These are phyloP conservation scores for Torulaspora pretoriensis DNA, from an alignment of 1,139 yeast species.

Conservation along the genomic window DNA sequence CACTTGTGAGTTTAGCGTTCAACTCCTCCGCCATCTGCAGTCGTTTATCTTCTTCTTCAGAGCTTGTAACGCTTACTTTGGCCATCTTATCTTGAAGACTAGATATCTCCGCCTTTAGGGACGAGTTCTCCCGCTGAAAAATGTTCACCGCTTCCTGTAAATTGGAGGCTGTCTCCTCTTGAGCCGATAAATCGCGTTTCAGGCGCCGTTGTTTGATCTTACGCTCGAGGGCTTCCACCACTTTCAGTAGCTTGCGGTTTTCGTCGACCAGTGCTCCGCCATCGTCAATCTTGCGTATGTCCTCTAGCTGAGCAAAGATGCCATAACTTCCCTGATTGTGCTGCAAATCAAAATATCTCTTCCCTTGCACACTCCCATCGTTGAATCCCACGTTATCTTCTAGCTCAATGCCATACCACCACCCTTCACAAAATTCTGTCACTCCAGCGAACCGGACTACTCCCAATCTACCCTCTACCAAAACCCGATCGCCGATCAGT, in stretches of 20 bases:
- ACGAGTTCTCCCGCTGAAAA: not conserved
- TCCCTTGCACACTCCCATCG: conserved; percentile 69
- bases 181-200: conserved; percentile 32
- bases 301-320: conserved; percentile 47
- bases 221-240: conserved; percentile 47
- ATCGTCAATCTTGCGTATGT: conserved; percentile 3
- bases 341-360: conserved; percentile 53
- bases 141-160: conserved; percentile 1
- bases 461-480: conserved; percentile 45
- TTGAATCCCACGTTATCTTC: conserved; percentile 66
- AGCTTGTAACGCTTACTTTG: not conserved
- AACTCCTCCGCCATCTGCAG: not conserved
- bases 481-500: conserved; percentile 42
- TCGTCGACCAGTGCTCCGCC: conserved; percentile 17
- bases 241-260: conserved; percentile 35
- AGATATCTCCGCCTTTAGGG: not conserved
- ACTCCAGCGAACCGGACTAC: conserved; percentile 47
- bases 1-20: conserved; percentile 21
- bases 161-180: conserved; percentile 28
- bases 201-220: conserved; percentile 30
- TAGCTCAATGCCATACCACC: conserved; percentile 79
- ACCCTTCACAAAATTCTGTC: conserved; percentile 57
- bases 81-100: not conserved
- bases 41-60: not conserved
- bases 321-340: conserved; percentile 47